Evolutionary conservation across 2,329 filamentous ascomycete species (phyloP).

Genomic region (Ascochyta fabae): DNA sequence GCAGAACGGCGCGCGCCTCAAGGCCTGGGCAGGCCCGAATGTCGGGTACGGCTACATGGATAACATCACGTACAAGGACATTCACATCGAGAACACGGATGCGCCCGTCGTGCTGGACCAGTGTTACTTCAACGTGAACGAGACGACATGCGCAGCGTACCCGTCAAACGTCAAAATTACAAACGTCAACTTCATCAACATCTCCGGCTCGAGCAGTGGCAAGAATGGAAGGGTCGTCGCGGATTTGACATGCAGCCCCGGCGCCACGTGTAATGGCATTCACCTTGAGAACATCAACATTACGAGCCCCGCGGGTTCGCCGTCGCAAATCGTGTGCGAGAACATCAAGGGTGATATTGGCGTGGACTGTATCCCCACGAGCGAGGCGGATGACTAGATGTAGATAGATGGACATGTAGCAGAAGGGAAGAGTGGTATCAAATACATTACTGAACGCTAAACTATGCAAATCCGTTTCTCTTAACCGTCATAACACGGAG

Average conservation of each 20-base stretch:
- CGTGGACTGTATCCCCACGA: slow-evolving; percentile 47
- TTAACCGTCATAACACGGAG: not conserved
- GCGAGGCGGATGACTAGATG: slow-evolving; percentile 33
- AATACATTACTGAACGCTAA: slow-evolving; percentile 12
- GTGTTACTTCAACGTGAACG: slow-evolving; percentile 66
- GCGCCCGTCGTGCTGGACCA: slow-evolving; percentile 65
- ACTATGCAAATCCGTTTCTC: not conserved
- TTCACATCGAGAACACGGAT: slow-evolving; percentile 65
- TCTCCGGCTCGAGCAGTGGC: slow-evolving; percentile 63
- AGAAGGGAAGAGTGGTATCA: slow-evolving; percentile 4
- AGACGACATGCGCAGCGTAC: slow-evolving; percentile 59
- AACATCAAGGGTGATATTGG: slow-evolving; percentile 53
- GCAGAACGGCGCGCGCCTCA: slow-evolving; percentile 64
- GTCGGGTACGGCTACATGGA: slow-evolving; percentile 67
- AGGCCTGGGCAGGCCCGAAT: slow-evolving; percentile 65
- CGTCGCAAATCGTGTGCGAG: slow-evolving; percentile 57
- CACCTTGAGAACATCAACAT: slow-evolving; percentile 62
- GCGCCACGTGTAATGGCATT: slow-evolving; percentile 64
- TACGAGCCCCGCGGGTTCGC: slow-evolving; percentile 56
- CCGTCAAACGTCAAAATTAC: slow-evolving; percentile 66
- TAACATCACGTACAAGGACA: slow-evolving; percentile 68
- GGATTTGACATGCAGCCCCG: slow-evolving; percentile 62
- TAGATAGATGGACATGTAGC: not conserved
- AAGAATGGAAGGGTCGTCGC: slow-evolving; percentile 63
- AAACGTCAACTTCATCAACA: slow-evolving; percentile 65